Base-by-base conservation (phyloP, 352 stramenopile genomes). In the Globisporangium spiculum region DNA sequence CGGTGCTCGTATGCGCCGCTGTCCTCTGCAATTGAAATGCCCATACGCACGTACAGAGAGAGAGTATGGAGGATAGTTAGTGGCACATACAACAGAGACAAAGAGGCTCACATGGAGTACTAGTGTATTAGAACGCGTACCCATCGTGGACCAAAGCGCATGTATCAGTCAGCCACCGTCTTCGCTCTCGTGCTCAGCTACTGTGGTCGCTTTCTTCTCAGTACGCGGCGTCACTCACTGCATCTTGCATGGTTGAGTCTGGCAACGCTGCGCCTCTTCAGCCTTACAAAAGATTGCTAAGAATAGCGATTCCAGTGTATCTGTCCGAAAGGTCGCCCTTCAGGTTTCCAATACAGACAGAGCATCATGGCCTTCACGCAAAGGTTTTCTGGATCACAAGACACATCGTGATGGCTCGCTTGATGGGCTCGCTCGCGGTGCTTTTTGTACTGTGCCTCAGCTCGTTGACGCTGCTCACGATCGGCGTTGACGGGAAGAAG, bases 1-100 rank as follows among this genome's bases (percentile, higher is more conserved):
- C 84, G 80, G 46, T 89, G 78, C 44, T 77, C 68, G 46, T 75
- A 77, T 32, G 76, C 61, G 5, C 64, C 57, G 20, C 71, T 68
- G 50, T 81, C 78, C 24, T 53, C 76, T 73, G 38, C n/a, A 20
- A 34, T n/a, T 22, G 10, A 53, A 48, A 32, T 38, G 24, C 27
- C 38, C 32, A 26, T 6, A 6, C 20, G 24, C 30, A 56, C 54
- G 18, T 7, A 24, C 50, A 18, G n/a, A 41, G n/a, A 56, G 30
- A 32, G 4, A 32, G 30, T 22, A 72, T 9, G 5, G 12, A 44
- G 12, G 34, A 27, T 3, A 36, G 18, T 50, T 50, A 50, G 41
- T 5, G 41, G 41, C 16, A 10, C 41, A 22, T 50, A 22, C 41
- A 20, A 7, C 6, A 24, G 1, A 48, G 20, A 72, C 59, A 5